Evolutionary conservation across 768 basidiomycete genomes (phyloP), one percentile per base, ranked within the genome.

Genomic region (Psilocybe azurescens): DNA sequence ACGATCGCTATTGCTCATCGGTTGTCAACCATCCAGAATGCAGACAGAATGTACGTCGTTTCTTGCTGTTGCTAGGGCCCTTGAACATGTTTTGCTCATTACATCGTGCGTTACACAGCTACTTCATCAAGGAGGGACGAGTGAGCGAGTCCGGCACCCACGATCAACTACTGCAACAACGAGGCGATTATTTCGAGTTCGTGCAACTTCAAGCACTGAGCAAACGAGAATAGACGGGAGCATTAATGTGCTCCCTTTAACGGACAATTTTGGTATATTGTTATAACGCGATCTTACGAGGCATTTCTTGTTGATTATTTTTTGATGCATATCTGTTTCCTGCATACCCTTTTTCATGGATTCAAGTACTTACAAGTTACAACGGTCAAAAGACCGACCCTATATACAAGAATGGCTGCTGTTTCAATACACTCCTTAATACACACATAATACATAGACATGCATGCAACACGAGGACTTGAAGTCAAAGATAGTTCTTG

Each of bases 1-100:
- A 97, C 95, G 8, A 90, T 96, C 61, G 92, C 96, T 14, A 97
- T 99, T 64, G 97, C 97, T 2, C 97, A 99, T 77, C 86, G 97
- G 58, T 77, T 99, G 60, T 93, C 91, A 14, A 95, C 93, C 2
- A 96, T 97, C 65, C 94, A 97, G 74, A 93, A 94, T 68, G 94
- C 94, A 13, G 88, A 96, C 73, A 80, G 86, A 74, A 97, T 97
- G 89, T 92, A 73, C 75, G 88, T 78, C 33, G 55, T 64, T n/a
- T 50, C 46, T 62, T 41, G 41, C 33, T 55, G 56, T 64, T 65
- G 58, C 53, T 51, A 59, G 39, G 59, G 49, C 54, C 56, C 54
- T 60, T 33, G 33, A 47, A 48, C 32, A 39, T 64, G 53, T 53
- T 49, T 57, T 56, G 51, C 58, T 68, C 55, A 57, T 53, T 59